phyloP scores from a whole-genome alignment of 2,329 filamentous ascomycete genomes.

The Aciculosporium take region DNA sequence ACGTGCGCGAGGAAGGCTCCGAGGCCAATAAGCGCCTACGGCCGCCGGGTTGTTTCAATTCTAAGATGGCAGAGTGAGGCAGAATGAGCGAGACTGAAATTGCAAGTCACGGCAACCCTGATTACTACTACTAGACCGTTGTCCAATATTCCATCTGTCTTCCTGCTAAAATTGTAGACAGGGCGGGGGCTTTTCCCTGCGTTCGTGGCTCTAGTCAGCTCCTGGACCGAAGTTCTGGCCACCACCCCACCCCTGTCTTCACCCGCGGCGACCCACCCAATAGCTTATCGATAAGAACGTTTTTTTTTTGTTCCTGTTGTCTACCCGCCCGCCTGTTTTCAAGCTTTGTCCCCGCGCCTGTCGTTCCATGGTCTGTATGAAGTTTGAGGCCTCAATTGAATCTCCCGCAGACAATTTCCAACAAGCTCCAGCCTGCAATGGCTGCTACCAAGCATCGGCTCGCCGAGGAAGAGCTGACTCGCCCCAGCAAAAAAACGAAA shows the following conservation, averaged over 20 bases:
- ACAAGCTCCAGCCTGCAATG: conserved; percentile 14
- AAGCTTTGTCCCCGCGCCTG: neutral
- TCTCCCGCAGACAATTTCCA: neutral
- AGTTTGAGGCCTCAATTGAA: no score
- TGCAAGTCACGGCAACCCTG: no score
- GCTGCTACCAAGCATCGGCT: conserved; percentile 26
- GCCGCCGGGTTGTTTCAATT: neutral
- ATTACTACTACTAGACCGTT: no score
- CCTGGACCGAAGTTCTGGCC: neutral
- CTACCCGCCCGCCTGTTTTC: conserved; percentile 1
- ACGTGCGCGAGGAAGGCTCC: neutral
- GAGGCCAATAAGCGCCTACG: neutral
- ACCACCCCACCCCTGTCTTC: neutral
- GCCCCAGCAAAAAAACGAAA: conserved; percentile 28
- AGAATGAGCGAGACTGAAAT: neutral
- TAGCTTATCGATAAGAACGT: conserved; percentile 20
- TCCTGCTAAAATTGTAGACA: no score
- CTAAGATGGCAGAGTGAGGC: neutral
- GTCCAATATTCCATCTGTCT: no score
- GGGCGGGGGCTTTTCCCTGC: no score
- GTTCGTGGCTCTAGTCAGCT: no score
- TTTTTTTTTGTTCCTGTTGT: no score
- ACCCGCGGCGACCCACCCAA: neutral
- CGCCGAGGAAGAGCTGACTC: conserved; percentile 21
- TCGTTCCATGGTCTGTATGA: no score